phyloP scores from a whole-genome alignment of 345 rosid species.

The Gynandropsis gynandra region DNA sequence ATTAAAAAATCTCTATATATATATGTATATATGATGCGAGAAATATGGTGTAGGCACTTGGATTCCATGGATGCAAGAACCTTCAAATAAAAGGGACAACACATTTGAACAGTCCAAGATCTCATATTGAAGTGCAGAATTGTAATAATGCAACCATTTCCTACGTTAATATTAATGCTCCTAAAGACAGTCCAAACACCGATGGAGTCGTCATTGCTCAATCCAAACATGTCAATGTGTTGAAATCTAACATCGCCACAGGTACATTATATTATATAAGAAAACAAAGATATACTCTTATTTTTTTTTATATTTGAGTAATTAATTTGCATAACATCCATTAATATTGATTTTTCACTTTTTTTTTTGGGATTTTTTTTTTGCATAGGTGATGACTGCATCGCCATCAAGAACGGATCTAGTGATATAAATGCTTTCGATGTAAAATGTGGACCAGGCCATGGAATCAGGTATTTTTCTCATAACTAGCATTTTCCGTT shows the following conservation, averaged over 20 bases:
- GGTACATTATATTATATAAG: neutral
- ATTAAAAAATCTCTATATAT: too few relatives aligned
- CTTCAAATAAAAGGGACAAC: slow-evolving; percentile 17
- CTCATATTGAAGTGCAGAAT: slow-evolving; percentile 13
- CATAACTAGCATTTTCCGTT: too few relatives aligned
- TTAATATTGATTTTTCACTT: too few relatives aligned
- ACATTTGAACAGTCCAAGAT: slow-evolving; percentile 22
- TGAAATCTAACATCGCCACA: slow-evolving; percentile 18
- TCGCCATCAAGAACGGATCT: slow-evolving; percentile 18
- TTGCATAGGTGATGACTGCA: slow-evolving; percentile 33
- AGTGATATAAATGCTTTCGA: slow-evolving; percentile 15
- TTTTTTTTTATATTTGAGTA: too few relatives aligned
- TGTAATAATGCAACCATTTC: slow-evolving; percentile 13
- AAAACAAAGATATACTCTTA: neutral
- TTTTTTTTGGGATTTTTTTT: neutral
- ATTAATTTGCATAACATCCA: too few relatives aligned
- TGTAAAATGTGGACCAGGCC: slow-evolving; percentile 30
- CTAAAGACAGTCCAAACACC: slow-evolving; percentile 34
- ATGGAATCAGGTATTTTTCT: slow-evolving; percentile 30
- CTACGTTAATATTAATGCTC: slow-evolving; percentile 23
- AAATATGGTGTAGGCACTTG: slow-evolving; percentile 15
- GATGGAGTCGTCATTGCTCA: slow-evolving; percentile 27
- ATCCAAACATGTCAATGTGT: slow-evolving; percentile 18
- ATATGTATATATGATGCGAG: neutral
- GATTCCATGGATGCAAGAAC: slow-evolving; percentile 11